Evolutionary conservation across 2,329 filamentous ascomycete genomes (phyloP).

Genomic region (Xylaria hypoxylon): DNA sequence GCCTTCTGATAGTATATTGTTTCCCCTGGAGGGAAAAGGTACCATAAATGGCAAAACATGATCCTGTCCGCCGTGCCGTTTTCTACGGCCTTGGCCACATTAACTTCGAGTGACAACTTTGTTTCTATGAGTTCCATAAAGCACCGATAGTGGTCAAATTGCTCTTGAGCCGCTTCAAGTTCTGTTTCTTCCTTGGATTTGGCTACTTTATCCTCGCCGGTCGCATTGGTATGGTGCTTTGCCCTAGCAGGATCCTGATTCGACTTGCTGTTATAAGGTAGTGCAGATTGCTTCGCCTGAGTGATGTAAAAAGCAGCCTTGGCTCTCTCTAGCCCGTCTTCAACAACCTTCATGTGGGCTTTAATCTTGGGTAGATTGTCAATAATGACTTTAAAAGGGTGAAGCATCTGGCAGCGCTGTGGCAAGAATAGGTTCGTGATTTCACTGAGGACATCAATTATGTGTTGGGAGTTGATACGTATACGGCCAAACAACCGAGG

Average conservation of each 20-base stretch:
- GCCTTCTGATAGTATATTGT: conserved; percentile 31
- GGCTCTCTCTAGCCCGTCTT: conserved; percentile 12
- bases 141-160: conserved; percentile 26
- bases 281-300: background rate
- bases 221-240: background rate
- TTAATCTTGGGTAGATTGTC: conserved; percentile 25
- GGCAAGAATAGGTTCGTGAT: conserved; percentile 25
- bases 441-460: conserved; percentile 23
- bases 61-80: conserved; percentile 17
- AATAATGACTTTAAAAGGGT: conserved; percentile 35
- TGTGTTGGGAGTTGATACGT: conserved; percentile 34
- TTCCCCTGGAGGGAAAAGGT: conserved; percentile 33
- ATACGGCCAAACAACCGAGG: conserved; percentile 24
- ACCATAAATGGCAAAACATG: conserved; percentile 33
- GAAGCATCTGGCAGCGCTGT: conserved; percentile 31
- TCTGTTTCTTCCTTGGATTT: conserved; percentile 22
- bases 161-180: conserved; percentile 23
- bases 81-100: conserved; percentile 25
- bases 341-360: conserved; percentile 13
- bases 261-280: background rate
- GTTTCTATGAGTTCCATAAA: conserved; percentile 34
- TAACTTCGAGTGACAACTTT: conserved; percentile 24
- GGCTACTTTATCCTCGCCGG: background rate
- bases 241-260: background rate
- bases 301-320: background rate